Evolutionary conservation across 2,329 filamentous ascomycete species (phyloP), one percentile per base, ranked within the genome.

Genomic region (Fusarium succisae): DNA sequence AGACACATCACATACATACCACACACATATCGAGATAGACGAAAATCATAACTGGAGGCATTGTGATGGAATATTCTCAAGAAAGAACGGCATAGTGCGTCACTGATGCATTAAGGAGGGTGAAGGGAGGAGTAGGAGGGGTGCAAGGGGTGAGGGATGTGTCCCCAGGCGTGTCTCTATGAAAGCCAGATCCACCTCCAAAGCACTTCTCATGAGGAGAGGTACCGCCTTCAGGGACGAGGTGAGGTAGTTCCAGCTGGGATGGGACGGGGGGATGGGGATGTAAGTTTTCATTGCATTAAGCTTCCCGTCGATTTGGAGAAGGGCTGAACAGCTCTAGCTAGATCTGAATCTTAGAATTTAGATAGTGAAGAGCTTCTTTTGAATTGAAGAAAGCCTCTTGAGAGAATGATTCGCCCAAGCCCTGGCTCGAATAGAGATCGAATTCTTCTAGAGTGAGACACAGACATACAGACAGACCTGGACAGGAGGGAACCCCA

Each of bases 71-170:
- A 65, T 44, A 44, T 50, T 38, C 50, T 43, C 57, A 62, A 64
- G 62, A 63, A 60, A 57, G 54, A 50, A 70, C 47, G 54, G 53
- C 39, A 69, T 51, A 26, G 68, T 70, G 68, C 68, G 68, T 70
- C 68, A 70, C 60, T 56, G 61, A 28, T 60, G 60, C 66, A 70
- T 66, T 57, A 43, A 64, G 57, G 67, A 57, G 50, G 38, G 54
- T n/a, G 38, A 37, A 39, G 26, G 37, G 39, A 53, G 35, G 30
- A 57, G 18, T 26, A 20, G 24, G 24, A 47, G 68, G 55, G 66
- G 59, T n/a, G 66, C 48, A 55, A 44, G 66, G 12, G 10, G 35
- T 60, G 48, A 13, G 6, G 4, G 15, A 5, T 5, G 8, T 22
- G 35, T 30, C 58, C 47, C 35, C 41, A 51, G 66, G 51, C 38